Conservation (phyloP, 129 eudicot genomes). For the Lonicera japonica region DNA sequence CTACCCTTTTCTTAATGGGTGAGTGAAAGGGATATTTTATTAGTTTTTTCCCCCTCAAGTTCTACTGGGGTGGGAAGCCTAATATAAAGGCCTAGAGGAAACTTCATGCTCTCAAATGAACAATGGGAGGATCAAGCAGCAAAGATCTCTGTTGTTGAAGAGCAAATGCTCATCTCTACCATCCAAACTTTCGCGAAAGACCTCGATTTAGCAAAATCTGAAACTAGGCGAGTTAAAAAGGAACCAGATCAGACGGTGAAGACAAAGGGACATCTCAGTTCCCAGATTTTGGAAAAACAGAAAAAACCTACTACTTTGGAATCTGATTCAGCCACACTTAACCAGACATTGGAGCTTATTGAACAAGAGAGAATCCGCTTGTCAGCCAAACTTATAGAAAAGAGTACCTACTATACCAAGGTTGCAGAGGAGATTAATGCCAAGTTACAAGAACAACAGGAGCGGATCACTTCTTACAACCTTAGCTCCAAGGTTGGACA, state of each 20-base stretch:
- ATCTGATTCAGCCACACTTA: slow-evolving; percentile 56
- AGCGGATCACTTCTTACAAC: slow-evolving; percentile 39
- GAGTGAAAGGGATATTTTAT: too few species aligned
- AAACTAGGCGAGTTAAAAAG: slow-evolving; percentile 50
- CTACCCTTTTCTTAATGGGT: too few species aligned
- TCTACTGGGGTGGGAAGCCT: too few species aligned
- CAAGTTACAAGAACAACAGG: slow-evolving; percentile 60
- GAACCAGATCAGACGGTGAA: slow-evolving; percentile 50
- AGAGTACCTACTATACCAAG: slow-evolving; percentile 53
- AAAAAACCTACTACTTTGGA: slow-evolving; percentile 54
- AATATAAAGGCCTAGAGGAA: too few species aligned
- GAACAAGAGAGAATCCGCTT: slow-evolving; percentile 59
- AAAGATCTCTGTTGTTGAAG: slow-evolving; percentile 65
- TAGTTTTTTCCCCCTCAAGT: too few species aligned
- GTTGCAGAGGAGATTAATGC: slow-evolving; percentile 42
- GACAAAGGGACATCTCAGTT: slow-evolving; percentile 52
- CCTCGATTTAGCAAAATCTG: slow-evolving; percentile 57
- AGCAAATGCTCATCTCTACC: slow-evolving; percentile 68
- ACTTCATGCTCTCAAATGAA: slow-evolving; percentile 78
- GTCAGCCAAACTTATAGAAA: slow-evolving; percentile 54
- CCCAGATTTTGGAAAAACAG: slow-evolving; percentile 62
- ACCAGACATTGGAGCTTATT: slow-evolving; percentile 74
- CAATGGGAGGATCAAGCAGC: slow-evolving; percentile 90
- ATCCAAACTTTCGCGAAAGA: slow-evolving; percentile 57
- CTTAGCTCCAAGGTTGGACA: slow-evolving; percentile 24